Evolutionary conservation across 495 filamentous ascomycete species (phyloP).

Genomic region (Penicillium lagena): DNA sequence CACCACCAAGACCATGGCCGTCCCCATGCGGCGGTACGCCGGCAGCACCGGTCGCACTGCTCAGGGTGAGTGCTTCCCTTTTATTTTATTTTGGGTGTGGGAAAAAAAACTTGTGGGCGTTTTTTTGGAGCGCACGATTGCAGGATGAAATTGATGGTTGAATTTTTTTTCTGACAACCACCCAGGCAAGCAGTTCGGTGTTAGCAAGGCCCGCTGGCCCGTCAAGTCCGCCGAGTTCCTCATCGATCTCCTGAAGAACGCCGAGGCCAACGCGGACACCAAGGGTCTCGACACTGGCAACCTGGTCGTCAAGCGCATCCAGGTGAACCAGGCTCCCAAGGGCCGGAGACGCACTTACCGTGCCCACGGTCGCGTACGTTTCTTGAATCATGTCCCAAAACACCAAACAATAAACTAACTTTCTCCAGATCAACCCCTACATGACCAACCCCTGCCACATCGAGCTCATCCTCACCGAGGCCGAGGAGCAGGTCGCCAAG

Average conservation of each 20-base stretch:
- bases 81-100: background rate
- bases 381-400: background rate
- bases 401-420: background rate
- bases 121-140: background rate
- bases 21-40: conserved; percentile 94
- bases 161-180: background rate
- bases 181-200: conserved; percentile 96
- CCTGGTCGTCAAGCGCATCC: conserved; percentile 97
- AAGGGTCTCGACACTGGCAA: conserved; percentile 98
- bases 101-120: background rate
- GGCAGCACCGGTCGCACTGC: conserved; percentile 88
- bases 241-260: conserved; percentile 95
- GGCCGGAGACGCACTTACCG: conserved; percentile 97
- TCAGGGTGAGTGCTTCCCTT: conserved; percentile 70
- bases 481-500: conserved; percentile 80
- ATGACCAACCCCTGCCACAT: conserved; percentile 99
- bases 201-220: conserved; percentile 95
- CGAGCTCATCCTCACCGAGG: conserved; percentile 98
- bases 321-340: conserved; percentile 99
- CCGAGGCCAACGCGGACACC: conserved; percentile 97
- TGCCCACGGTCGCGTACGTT: conserved; percentile 97
- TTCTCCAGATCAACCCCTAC: conserved; percentile 89
- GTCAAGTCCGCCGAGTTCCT: conserved; percentile 98
- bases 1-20: conserved; percentile 86
- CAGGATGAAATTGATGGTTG: too few species aligned